Evolutionary conservation across 768 basidiomycete species (phyloP).

Genomic region (Suillus plorans): DNA sequence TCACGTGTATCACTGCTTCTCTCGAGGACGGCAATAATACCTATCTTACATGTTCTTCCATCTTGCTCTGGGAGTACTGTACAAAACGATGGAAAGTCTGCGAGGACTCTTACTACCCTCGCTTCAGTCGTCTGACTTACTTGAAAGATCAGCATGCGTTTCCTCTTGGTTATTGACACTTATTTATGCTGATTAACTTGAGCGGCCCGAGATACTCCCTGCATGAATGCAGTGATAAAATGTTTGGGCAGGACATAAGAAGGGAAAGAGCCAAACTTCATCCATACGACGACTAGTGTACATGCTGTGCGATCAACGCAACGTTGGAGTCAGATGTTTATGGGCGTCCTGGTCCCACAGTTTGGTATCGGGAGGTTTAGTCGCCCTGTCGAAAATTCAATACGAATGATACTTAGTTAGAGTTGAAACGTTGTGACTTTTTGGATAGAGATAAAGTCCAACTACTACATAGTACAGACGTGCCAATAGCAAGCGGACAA

Average conservation of each 20-base stretch:
- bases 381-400: neutral
- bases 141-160: neutral
- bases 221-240: neutral
- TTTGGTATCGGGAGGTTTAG: neutral
- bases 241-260: neutral
- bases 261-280: no score
- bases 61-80: neutral
- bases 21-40: slow-evolving; percentile 14
- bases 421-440: neutral
- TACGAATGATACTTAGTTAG: neutral
- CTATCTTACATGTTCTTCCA: slow-evolving; percentile 4
- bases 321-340: neutral
- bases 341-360: neutral
- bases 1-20: slow-evolving; percentile 13
- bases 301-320: neutral
- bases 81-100: neutral
- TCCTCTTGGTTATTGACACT: no score
- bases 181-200: neutral
- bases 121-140: neutral
- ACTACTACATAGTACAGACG: no score
- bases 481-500: neutral
- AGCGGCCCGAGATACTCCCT: neutral
- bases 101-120: neutral
- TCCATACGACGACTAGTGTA: neutral
- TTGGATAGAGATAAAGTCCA: neutral